Conservation (phyloP, 495 filamentous ascomycete species). For the Cercophora sp. region DNA sequence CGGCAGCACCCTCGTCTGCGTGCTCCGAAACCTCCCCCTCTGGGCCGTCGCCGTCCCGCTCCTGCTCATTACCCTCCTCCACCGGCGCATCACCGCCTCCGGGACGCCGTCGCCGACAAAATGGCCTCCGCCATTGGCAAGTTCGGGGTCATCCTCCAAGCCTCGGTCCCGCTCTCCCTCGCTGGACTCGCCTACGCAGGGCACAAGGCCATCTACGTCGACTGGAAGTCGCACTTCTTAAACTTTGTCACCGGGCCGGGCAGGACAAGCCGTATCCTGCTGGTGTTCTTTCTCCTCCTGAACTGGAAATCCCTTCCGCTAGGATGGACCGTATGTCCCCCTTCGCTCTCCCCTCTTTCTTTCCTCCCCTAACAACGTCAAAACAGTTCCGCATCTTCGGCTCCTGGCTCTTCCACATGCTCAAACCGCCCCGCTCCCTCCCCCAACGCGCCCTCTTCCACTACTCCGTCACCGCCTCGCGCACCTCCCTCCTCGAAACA, state of each 20-base stretch:
- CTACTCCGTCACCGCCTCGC: constrained; percentile 56
- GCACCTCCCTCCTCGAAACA: constrained; percentile 61
- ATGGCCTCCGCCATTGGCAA: constrained; percentile 44
- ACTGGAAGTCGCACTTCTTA: constrained; percentile 30
- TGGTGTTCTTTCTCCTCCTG: constrained; percentile 48
- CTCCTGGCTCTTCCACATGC: constrained; percentile 56
- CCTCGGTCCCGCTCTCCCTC: constrained; percentile 33
- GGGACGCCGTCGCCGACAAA: too few relatives aligned
- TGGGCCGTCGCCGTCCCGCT: constrained; percentile 38
- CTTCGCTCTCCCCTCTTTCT: neutral
- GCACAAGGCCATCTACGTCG: constrained; percentile 32
- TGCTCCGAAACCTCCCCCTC: constrained; percentile 34
- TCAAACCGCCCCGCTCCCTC: constrained; percentile 35
- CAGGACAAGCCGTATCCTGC: constrained; percentile 43
- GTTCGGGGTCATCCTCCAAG: constrained; percentile 32
- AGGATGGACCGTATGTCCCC: constrained; percentile 64
- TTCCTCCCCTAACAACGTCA: neutral
- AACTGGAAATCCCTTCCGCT: constrained; percentile 73
- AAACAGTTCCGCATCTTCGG: constrained; percentile 59
- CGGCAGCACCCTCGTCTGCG: constrained; percentile 36
- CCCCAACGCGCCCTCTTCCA: constrained; percentile 58
- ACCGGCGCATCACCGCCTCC: too few relatives aligned
- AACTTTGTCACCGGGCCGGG: constrained; percentile 50
- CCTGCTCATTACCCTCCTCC: constrained; percentile 27
- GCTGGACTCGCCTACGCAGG: constrained; percentile 37